phyloP scores from a whole-genome alignment of 148 eudicot genomes.

The Rhododendron henanense region DNA sequence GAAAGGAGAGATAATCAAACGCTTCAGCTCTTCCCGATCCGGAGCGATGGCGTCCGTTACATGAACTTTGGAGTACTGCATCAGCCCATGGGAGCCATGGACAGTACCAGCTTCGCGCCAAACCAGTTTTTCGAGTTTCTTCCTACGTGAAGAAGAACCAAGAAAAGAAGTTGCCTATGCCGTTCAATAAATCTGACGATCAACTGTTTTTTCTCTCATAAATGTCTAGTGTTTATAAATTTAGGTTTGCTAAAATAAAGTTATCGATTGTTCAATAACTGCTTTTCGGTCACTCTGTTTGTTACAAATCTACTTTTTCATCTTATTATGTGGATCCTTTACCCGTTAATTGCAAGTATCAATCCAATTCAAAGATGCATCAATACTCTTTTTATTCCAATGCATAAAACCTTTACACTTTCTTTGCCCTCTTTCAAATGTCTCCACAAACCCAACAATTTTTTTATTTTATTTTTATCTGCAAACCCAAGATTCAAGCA shows the following conservation, averaged over 20 bases:
- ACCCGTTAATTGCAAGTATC: too few relatives aligned
- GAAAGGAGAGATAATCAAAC: slow-evolving; percentile 9
- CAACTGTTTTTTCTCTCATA: too few relatives aligned
- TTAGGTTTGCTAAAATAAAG: too few relatives aligned
- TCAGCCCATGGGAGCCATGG: background rate
- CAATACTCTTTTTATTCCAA: background rate
- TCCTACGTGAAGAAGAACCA: background rate
- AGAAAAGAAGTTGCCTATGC: background rate
- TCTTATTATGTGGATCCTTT: too few relatives aligned
- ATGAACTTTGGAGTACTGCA: background rate
- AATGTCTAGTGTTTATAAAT: too few relatives aligned
- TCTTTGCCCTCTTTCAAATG: background rate
- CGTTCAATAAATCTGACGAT: too few relatives aligned
- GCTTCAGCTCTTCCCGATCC: slow-evolving; percentile 30
- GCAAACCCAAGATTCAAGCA: background rate
- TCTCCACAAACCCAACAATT: background rate
- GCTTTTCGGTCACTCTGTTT: too few relatives aligned
- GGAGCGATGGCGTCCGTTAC: background rate
- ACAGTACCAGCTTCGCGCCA: slow-evolving; percentile 1
- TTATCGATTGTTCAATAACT: too few relatives aligned
- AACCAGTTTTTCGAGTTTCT: slow-evolving; percentile 27
- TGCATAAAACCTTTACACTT: background rate
- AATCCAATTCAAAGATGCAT: background rate
- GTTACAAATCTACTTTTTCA: too few relatives aligned
- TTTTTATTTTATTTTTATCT: too few relatives aligned